Base-by-base conservation (phyloP, 2,329 filamentous ascomycete species). In the Nemania sp. region DNA sequence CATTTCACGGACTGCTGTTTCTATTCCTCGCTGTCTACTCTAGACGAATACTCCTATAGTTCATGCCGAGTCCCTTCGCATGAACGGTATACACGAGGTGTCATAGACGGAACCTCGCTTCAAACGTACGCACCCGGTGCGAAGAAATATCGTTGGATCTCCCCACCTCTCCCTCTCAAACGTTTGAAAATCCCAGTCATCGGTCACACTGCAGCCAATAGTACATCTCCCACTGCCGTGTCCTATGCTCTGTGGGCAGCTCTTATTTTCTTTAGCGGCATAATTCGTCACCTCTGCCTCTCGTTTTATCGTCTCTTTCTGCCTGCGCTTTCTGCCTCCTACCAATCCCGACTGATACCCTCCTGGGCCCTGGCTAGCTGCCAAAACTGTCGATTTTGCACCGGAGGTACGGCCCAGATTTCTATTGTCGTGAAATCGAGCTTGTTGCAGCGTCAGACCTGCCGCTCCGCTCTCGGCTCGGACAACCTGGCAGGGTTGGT, bases 131-230 rank as follows among this genome's bases (percentile, higher is more conserved):
- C 53, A 54, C 57, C 64, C 48, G 45, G 52, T 64, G 66, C 64
- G 40, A 58, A 54, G 48, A 43, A 47, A 54, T 67, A 59, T 63
- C 57, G 68, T 69, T 67, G 67, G 58, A 71, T 69, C 67, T 65
- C 65, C 65, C 54, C 62, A 59, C 63, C 64, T 63, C 55, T 67
- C 65, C 59, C 57, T 52, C 49, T 46, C 62, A 65, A 51, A 67
- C 64, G 60, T 64, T 62, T 62, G 55, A 59, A 34, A 46, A 64
- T 52, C 57, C 62, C 34, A 47, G 58, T 59, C 37, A 32, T 59
- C 37, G 37, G 61, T 65, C 49, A 54, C 64, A 65, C 61, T 48
- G 46, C 64, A 65, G 55, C 47, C 55, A 53, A 53, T 63, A 62
- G 59, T 54, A 59, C 58, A 35, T 42, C 57, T 45, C 47, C 63